phyloP scores from a whole-genome alignment of 140 eudicot species.

The Erigeron philadelphicus region DNA sequence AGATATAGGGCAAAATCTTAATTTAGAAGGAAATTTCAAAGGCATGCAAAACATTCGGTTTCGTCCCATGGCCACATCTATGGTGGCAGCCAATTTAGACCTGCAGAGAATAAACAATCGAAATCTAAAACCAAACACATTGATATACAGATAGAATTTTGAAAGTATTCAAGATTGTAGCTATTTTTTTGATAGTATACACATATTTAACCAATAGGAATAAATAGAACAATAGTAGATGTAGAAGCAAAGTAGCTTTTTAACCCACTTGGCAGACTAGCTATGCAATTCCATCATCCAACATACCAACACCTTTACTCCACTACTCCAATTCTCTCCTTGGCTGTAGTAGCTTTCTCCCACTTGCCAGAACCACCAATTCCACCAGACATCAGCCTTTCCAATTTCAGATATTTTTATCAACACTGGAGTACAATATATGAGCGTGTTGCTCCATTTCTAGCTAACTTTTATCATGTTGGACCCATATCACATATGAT shows the following conservation, averaged over 20 bases:
- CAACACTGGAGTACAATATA: neutral
- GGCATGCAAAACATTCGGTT: too few species aligned
- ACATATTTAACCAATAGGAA: too few species aligned
- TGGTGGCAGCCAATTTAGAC: too few species aligned
- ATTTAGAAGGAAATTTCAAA: too few species aligned
- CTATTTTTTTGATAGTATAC: too few species aligned
- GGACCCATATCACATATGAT: neutral
- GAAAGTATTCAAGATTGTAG: too few species aligned
- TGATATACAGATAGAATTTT: too few species aligned
- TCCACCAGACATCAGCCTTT: neutral
- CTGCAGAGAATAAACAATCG: too few species aligned
- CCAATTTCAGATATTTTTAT: neutral
- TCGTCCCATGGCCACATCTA: too few species aligned
- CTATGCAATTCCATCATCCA: neutral
- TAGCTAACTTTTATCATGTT: neutral
- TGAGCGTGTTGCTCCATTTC: neutral
- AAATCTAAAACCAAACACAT: too few species aligned
- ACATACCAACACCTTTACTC: neutral
- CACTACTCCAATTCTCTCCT: neutral
- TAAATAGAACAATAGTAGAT: too few species aligned
- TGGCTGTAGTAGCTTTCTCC: neutral
- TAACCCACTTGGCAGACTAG: neutral
- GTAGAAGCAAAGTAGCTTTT: neutral
- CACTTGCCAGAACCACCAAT: constrained; percentile 3
- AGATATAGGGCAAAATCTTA: too few species aligned